These are phyloP conservation scores for Massarina eburnea DNA, from an alignment of 2,329 filamentous ascomycete genomes.

Conservation along the genomic window DNA sequence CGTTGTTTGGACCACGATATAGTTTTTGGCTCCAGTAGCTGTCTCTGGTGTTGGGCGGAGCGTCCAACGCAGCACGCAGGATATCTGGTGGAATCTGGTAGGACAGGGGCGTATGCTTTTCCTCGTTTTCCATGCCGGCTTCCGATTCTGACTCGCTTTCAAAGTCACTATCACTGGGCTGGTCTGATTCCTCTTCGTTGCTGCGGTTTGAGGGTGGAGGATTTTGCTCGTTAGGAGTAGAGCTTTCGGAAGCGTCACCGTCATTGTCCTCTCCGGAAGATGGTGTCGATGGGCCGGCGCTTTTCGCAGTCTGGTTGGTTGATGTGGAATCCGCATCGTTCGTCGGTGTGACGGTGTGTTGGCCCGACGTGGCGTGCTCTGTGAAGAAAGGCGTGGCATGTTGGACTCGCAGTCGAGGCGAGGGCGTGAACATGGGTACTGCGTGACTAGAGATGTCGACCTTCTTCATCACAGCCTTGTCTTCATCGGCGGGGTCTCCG, in stretches of 20 bases:
- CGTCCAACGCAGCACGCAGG: slow-evolving; percentile 31
- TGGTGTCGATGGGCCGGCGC: not conserved
- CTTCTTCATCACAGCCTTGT: not conserved
- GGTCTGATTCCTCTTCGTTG: slow-evolving; percentile 6
- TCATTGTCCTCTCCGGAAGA: not conserved
- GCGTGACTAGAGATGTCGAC: not conserved
- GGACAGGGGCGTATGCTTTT: slow-evolving; percentile 25
- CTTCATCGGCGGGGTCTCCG: not conserved
- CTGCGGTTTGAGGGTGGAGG: not conserved
- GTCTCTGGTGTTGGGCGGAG: slow-evolving; percentile 30
- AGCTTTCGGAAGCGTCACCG: not conserved
- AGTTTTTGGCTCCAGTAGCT: slow-evolving; percentile 68
- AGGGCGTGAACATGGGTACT: not conserved
- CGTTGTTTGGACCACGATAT: slow-evolving; percentile 60
- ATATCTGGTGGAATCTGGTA: slow-evolving; percentile 37
- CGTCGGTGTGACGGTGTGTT: not conserved
- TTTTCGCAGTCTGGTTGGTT: not conserved
- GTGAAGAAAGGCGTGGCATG: slow-evolving; percentile 5
- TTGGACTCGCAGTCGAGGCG: slow-evolving; percentile 8
- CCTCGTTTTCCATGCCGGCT: slow-evolving; percentile 11
- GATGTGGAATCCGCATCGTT: not conserved
- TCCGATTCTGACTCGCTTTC: slow-evolving; percentile 1
- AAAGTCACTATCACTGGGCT: slow-evolving; percentile 3
- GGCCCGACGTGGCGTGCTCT: not conserved
- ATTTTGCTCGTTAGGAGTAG: not conserved